Conservation (phyloP, 164 flowering plant genomes). For the Aristolochia californica region DNA sequence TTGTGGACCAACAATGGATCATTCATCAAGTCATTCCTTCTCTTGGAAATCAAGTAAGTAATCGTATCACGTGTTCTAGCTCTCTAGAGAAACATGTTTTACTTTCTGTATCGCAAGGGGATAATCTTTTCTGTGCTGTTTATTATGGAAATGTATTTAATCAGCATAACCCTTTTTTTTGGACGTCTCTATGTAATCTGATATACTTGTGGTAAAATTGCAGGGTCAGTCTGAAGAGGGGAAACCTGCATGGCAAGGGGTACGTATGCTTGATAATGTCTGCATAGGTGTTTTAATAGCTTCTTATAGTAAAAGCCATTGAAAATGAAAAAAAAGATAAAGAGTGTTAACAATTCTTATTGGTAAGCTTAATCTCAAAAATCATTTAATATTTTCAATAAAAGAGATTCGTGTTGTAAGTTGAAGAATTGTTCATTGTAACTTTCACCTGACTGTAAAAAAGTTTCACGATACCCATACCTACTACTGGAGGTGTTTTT, state of each 20-base stretch:
- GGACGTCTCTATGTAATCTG: neutral
- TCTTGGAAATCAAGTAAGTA: constrained; percentile 77
- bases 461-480: no score
- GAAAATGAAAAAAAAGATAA: neutral
- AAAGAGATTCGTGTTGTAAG: neutral
- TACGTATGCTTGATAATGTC: constrained; percentile 20
- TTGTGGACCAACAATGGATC: constrained; percentile 96
- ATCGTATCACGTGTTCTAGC: neutral
- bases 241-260: constrained; percentile 93
- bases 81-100: neutral
- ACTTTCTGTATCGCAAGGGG: no score
- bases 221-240: constrained; percentile 75
- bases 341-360: neutral
- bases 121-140: neutral
- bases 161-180: neutral
- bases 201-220: constrained; percentile 2
- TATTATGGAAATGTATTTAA: neutral
- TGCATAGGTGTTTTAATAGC: neutral
- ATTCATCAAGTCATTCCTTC: constrained; percentile 90
- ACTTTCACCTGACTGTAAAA: no score
- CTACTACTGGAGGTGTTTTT: neutral
- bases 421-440: neutral
- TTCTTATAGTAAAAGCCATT: neutral
- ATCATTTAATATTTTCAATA: neutral
- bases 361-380: neutral